These are phyloP conservation scores for Anethum foeniculum DNA, from an alignment of 140 eudicot species.

Conservation along the genomic window DNA sequence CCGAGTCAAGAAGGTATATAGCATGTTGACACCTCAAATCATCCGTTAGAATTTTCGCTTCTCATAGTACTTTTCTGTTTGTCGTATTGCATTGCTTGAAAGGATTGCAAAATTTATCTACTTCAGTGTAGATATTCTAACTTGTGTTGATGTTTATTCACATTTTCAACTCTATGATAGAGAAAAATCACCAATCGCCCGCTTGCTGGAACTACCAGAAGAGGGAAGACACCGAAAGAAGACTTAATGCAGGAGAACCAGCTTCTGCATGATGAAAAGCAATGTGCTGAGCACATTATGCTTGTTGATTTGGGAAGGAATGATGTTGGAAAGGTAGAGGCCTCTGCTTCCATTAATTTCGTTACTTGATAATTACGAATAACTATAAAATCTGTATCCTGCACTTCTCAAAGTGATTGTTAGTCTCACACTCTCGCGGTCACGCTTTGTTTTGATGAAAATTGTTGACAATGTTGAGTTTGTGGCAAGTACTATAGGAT, in stretches of 20 bases:
- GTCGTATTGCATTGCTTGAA: not conserved
- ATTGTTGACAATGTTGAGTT: not conserved
- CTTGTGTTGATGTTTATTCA: not conserved
- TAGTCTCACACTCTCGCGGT: not conserved
- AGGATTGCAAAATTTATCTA: not conserved
- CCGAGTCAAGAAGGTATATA: conserved; percentile 70
- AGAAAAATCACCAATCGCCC: conserved; percentile 83
- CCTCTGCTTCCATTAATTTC: not conserved
- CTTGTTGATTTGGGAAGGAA: conserved; percentile 97
- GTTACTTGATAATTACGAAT: too few species aligned
- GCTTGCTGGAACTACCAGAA: conserved; percentile 90
- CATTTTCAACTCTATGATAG: conserved; percentile 31
- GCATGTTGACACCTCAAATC: not conserved
- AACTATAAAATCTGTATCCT: not conserved
- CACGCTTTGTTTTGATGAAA: not conserved
- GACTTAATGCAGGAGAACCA: conserved; percentile 87
- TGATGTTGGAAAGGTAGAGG: conserved; percentile 92
- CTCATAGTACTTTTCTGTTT: not conserved
- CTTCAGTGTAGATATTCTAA: conserved; percentile 7
- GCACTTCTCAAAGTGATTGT: not conserved
- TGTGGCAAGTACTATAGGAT: not conserved
- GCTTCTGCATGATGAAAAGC: conserved; percentile 81
- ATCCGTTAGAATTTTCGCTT: not conserved
- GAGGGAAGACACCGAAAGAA: conserved; percentile 92
- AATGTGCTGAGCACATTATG: conserved; percentile 98